Evolutionary conservation across 2,329 filamentous ascomycete genomes (phyloP), one percentile per base, ranked within the genome.

Genomic region (Botrytis medusae): DNA sequence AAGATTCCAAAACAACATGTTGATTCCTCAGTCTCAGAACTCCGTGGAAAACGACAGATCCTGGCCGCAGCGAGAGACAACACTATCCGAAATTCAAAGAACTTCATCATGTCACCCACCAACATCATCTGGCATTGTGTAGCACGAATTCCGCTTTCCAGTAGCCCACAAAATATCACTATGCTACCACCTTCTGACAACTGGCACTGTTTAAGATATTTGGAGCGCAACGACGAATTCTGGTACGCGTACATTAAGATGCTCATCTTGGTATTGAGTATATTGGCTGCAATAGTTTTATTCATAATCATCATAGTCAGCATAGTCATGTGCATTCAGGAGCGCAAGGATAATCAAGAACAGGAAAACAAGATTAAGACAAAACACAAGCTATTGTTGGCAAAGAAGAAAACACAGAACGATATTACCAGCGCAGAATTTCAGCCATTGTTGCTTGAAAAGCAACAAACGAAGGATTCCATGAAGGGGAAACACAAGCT

Each of bases 31-130:
- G 3, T 2, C 12, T 54, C 25, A 54, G 16, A 12, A 29, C 12
- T n/a, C n/a, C 25, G 12, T n/a, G 4, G 10, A 0, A 14, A 51
- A 14, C 1, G 25, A 54, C 25, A 16, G 2, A 16, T 1, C 12
- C 25, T 29, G 12, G 16, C 12, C 12, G 12, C 46, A 14, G 25
- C 22, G 2, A 51, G 46, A n/a, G 46, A 48, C 1, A 48, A 4
- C 46, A 25, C 9, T 48, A 9, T 22, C 22, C 1, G 4, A 0
- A 37, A 54, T 54, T 54, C 25, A n/a, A 1, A 16, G 14, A 25
- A 1, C 20, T 34, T 22, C 57, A 60, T 2, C 32, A 60, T 60
- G 57, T 1, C 32, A 10, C 20, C 32, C 4, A 14, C 0, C 10
- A 9, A 34, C 14, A 14, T 25, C 20, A 34, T 37, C 2, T 37